These are phyloP conservation scores for Ganoderma resinaceum DNA, from an alignment of 1,284 basidiomycete species.

Conservation along the genomic window DNA sequence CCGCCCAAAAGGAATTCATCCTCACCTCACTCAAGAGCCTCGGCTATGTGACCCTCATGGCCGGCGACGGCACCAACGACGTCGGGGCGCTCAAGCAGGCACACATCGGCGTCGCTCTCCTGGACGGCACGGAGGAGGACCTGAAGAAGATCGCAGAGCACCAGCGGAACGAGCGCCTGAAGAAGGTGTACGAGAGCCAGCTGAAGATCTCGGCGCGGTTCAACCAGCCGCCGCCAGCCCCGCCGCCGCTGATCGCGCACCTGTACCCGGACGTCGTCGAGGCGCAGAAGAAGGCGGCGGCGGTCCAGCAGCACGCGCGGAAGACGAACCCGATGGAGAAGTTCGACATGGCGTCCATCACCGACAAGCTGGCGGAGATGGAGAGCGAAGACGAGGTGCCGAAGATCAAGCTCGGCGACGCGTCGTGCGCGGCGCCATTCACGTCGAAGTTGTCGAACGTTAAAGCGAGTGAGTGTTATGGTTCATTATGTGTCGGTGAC, in stretches of 20 bases:
- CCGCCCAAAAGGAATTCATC: conserved; percentile 92
- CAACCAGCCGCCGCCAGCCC: conserved; percentile 90
- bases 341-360: conserved; percentile 91
- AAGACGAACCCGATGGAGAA: conserved; percentile 91
- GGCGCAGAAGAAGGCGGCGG: conserved; percentile 82
- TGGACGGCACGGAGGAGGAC: conserved; percentile 92
- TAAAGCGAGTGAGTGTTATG: conserved; percentile 74
- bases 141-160: conserved; percentile 93
- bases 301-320: conserved; percentile 67
- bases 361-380: conserved; percentile 89
- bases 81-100: conserved; percentile 97
- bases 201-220: conserved; percentile 88
- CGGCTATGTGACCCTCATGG: conserved; percentile 94
- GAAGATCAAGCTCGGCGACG: conserved; percentile 96
- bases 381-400: conserved; percentile 93
- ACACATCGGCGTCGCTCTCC: conserved; percentile 91
- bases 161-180: conserved; percentile 86
- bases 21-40: conserved; percentile 87
- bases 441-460: conserved; percentile 96
- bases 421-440: conserved; percentile 95
- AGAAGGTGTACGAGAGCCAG: conserved; percentile 96
- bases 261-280: conserved; percentile 90
- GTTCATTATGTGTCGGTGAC: background rate
- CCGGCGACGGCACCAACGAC: conserved; percentile 97
- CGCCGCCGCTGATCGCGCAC: conserved; percentile 84